A percentile compares a stretch with the other conserved stretches of the same genome.
Conservation (phyloP, 208 protist species). For the Trypanosoma lewisi region DNA sequence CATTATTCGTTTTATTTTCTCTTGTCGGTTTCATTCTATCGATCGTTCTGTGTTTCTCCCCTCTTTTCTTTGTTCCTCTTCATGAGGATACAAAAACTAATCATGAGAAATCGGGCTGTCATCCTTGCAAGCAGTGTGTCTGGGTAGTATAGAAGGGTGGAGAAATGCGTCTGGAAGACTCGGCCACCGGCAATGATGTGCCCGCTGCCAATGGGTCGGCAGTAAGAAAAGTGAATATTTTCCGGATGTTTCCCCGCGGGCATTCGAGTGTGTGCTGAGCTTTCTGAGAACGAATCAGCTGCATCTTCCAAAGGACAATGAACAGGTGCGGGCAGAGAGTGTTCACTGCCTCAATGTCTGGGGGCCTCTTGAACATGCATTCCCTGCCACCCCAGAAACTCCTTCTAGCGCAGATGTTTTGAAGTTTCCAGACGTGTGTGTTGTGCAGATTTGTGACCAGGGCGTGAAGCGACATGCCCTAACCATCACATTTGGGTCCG, state of each 20-base stretch:
- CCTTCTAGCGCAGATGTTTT: slow-evolving; percentile 16
- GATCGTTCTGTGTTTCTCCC: background rate
- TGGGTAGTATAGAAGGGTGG: no score
- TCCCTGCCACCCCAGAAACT: slow-evolving; percentile 30
- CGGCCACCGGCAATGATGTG: slow-evolving; percentile 67
- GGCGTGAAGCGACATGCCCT: slow-evolving; percentile 86
- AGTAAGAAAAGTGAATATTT: slow-evolving; percentile 49
- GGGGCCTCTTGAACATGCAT: slow-evolving; percentile 74
- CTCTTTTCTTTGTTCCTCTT: background rate
- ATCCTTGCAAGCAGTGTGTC: slow-evolving; percentile 85
- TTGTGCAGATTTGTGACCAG: slow-evolving; percentile 85
- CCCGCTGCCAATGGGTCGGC: background rate
- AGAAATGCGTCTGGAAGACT: no score
- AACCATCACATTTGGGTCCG: slow-evolving; percentile 84
- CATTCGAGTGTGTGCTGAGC: slow-evolving; percentile 70
- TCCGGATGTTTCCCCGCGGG: slow-evolving; percentile 72
- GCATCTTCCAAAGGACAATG: slow-evolving; percentile 55
- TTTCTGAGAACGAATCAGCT: slow-evolving; percentile 71
- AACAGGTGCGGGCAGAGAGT: slow-evolving; percentile 62
- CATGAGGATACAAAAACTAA: slow-evolving; percentile 8
- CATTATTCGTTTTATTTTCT: slow-evolving; percentile 10
- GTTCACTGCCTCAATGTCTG: slow-evolving; percentile 62
- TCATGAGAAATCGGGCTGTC: slow-evolving; percentile 40
- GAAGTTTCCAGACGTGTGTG: slow-evolving; percentile 74
- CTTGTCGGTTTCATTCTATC: background rate